phyloP scores from a whole-genome alignment of 2,329 filamentous ascomycete species.

The Aspergillus fructus region DNA sequence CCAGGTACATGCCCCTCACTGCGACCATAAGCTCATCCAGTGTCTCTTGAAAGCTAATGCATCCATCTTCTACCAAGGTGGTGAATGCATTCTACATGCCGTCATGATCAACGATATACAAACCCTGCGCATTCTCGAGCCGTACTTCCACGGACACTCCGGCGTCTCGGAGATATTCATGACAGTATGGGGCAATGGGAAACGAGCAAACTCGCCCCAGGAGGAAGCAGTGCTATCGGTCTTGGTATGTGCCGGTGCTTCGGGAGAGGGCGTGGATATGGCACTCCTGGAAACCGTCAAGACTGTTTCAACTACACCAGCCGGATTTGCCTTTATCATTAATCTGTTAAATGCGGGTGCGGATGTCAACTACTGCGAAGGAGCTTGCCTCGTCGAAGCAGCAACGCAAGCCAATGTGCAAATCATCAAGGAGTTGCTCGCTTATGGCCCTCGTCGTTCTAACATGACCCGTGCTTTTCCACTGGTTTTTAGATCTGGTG shows the following conservation, averaged over 20 bases:
- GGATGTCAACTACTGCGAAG: constrained; percentile 11
- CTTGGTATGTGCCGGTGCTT: background rate
- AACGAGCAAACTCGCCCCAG: constrained; percentile 5
- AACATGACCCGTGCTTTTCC: constrained; percentile 3
- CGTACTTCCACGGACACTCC: constrained; percentile 1
- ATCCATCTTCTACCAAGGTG: constrained; percentile 6
- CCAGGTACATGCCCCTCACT: constrained; percentile 1
- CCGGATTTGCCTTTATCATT: constrained; percentile 1
- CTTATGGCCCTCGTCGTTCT: background rate
- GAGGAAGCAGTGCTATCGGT: constrained; percentile 8
- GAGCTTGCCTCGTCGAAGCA: constrained; percentile 1
- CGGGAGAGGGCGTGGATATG: constrained; percentile 2
- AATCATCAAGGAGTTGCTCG: constrained; percentile 2
- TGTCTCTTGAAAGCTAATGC: constrained; percentile 2
- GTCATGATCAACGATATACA: constrained; percentile 8
- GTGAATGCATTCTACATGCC: constrained; percentile 8
- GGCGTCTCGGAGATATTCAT: constrained; percentile 5
- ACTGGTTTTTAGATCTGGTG: constrained; percentile 1
- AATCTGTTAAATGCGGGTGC: constrained; percentile 6
- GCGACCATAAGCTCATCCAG: background rate
- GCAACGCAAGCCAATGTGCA: background rate
- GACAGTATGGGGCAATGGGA: constrained; percentile 5
- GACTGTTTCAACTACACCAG: background rate
- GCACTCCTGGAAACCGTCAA: constrained; percentile 10
- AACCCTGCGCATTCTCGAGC: constrained; percentile 1